Evolutionary conservation across 2,329 filamentous ascomycete species (phyloP).

Genomic region (Alternaria novae-zelandiae): DNA sequence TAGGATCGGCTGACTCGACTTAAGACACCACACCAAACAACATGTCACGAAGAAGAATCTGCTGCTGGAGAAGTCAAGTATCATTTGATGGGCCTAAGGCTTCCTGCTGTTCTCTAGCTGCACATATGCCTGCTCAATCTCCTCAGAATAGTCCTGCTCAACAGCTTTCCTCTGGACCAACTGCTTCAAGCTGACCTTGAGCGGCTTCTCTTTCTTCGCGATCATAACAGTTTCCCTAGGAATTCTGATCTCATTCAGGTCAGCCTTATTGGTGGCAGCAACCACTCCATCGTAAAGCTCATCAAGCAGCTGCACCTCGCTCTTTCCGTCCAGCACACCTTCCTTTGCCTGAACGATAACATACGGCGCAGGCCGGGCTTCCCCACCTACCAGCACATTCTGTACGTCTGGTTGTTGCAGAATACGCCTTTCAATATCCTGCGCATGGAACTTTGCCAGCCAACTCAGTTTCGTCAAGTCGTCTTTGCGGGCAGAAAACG

Average conservation of each 20-base stretch:
- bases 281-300: constrained; percentile 14
- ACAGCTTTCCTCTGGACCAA: constrained; percentile 20
- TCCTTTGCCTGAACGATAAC: constrained; percentile 23
- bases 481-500: constrained; percentile 23
- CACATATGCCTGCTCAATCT: constrained; percentile 25
- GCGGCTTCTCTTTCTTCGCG: constrained; percentile 20
- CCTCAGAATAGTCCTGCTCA: constrained; percentile 21
- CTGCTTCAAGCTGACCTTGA: constrained; percentile 20
- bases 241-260: constrained; percentile 11
- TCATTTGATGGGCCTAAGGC: not conserved
- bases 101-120: constrained; percentile 1
- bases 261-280: not conserved
- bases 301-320: constrained; percentile 8
- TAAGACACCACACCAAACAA: not conserved
- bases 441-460: constrained; percentile 26
- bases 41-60: not conserved
- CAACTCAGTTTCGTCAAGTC: constrained; percentile 30
- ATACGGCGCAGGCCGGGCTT: constrained; percentile 22
- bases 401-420: constrained; percentile 15
- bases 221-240: constrained; percentile 21
- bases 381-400: constrained; percentile 20
- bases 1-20: constrained; percentile 12
- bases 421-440: constrained; percentile 21
- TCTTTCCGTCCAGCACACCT: constrained; percentile 13
- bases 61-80: not conserved